Conservation (phyloP, 2,329 filamentous ascomycete species). For the Rugonectria rugulosa region DNA sequence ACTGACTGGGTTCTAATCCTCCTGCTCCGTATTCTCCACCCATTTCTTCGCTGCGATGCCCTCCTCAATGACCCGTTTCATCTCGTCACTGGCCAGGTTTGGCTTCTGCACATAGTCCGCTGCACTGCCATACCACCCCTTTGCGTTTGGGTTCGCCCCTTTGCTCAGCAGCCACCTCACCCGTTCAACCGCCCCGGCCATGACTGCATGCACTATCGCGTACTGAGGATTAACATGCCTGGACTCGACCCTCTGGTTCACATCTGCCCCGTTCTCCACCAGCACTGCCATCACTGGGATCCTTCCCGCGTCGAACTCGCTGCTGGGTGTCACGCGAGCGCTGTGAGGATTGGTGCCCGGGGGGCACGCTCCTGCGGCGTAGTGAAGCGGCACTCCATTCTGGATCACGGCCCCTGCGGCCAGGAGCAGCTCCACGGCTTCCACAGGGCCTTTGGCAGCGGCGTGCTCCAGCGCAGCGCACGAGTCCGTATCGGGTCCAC, state of each 20-base stretch:
- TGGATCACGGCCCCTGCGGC: constrained; percentile 20
- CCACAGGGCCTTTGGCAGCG: constrained; percentile 1
- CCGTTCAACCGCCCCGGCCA: constrained; percentile 28
- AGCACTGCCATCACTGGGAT: constrained; percentile 28
- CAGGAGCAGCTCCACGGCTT: constrained; percentile 23
- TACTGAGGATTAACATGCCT: constrained; percentile 22
- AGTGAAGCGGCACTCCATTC: constrained; percentile 28
- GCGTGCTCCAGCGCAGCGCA: constrained; percentile 25
- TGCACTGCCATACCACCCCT: constrained; percentile 27
- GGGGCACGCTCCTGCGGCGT: constrained; percentile 19
- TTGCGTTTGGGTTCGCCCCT: constrained; percentile 24
- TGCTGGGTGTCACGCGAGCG: neutral
- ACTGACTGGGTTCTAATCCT: too few relatives aligned
- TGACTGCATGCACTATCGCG: constrained; percentile 29
- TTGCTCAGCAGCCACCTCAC: constrained; percentile 27
- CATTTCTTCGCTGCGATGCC: neutral
- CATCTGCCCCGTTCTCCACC: constrained; percentile 21
- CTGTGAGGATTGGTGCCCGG: constrained; percentile 6
- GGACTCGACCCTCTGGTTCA: constrained; percentile 15
- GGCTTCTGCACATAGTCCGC: constrained; percentile 7
- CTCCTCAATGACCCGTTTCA: constrained; percentile 24
- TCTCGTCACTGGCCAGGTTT: constrained; percentile 19
- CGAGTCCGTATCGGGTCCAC: constrained; percentile 19
- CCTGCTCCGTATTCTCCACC: neutral
- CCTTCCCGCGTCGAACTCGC: constrained; percentile 17